Base-by-base conservation (phyloP, 2,329 filamentous ascomycete genomes). In the Colletotrichum higginsianum region DNA sequence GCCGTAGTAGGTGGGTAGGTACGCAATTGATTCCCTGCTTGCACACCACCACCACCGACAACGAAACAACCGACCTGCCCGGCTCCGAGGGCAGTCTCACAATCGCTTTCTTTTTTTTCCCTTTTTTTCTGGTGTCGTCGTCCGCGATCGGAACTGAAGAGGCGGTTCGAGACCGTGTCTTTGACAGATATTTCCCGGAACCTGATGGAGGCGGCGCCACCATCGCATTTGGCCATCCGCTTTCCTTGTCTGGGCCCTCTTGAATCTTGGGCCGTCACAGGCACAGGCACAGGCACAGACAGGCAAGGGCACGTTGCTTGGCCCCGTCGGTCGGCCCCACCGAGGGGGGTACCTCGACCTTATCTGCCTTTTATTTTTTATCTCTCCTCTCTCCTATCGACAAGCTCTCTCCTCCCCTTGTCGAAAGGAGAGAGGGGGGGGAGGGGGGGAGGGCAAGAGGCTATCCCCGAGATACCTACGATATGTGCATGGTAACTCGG, bases 161-260 rank as follows among this genome's bases (percentile, higher is more conserved):
- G 47, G 23, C 56, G 15, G 44, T 23, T 30, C 47, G 38, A 40
- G 63, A 46, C 44, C 52, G 21, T 35, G 47, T 62, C 16, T 30
- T 66, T 16, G 30, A 66, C 35, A 44, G 38, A 16, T n/a, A 44
- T 12, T 38, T 35, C 8, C 66, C 66, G 58, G 66, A 56, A 62
- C n/a, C 52, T 68, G 60, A 52, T 26, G n/a, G 50, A 64, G 66
- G 66, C 66, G 60, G 21, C 60, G 60, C 66, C 66, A 64, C 60
- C 35, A 52, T 50, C 30, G 52, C 21, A 26, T 21, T 47, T 42
- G 61, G 42, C 30, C 46, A 47, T 46, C 18, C 18, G n/a, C 23
- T 23, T 61, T 15, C 23, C 26, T 35, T 49, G 58, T 61, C 58
- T 61, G 9, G 30, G 30, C 30, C 30, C 30, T 30, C 30, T 30